These are phyloP conservation scores for Penicillium brasilianum DNA, from an alignment of 2,329 filamentous ascomycete species.

Conservation along the genomic window DNA sequence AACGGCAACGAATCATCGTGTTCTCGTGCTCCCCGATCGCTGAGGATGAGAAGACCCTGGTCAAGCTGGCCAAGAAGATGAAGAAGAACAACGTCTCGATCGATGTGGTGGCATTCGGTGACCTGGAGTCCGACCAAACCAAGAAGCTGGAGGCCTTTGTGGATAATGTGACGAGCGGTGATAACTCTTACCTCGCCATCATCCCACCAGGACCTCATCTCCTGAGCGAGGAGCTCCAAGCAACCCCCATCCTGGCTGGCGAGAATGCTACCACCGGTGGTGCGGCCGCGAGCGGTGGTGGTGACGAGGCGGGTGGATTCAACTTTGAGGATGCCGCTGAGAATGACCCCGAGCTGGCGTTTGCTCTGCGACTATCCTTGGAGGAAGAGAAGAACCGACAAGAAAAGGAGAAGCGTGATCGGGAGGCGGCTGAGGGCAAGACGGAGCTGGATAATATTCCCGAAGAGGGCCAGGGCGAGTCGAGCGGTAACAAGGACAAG, in stretches of 20 bases:
- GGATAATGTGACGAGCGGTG: conserved; percentile 86
- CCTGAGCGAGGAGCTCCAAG: conserved; percentile 87
- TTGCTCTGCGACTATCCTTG: conserved; percentile 95
- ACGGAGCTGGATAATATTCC: conserved; percentile 79
- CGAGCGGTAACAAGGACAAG: conserved; percentile 62
- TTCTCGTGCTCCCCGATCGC: conserved; percentile 93
- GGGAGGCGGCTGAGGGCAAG: conserved; percentile 74
- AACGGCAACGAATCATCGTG: conserved; percentile 94
- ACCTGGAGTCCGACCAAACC: conserved; percentile 85
- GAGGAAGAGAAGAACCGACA: conserved; percentile 96
- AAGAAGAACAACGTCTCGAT: conserved; percentile 96
- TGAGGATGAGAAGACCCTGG: conserved; percentile 86
- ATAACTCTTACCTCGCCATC: conserved; percentile 88
- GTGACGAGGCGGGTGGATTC: conserved; percentile 62
- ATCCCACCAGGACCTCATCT: conserved; percentile 90
- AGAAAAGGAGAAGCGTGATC: conserved; percentile 80
- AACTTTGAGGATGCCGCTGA: conserved; percentile 86
- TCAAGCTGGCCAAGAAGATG: conserved; percentile 94
- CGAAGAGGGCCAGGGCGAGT: conserved; percentile 72
- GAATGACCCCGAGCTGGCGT: conserved; percentile 84
- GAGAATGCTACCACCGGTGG: conserved; percentile 67
- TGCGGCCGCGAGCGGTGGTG: conserved; percentile 51
- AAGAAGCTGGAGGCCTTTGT: conserved; percentile 93
- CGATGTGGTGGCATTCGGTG: conserved; percentile 94
- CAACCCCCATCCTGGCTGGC: conserved; percentile 86